Percentiles rank a stretch among this genome's conserved stretches.
These are phyloP conservation scores for Blastomyces gilchristii DNA, from an alignment of 2,329 filamentous ascomycete species.

Conservation along the genomic window DNA sequence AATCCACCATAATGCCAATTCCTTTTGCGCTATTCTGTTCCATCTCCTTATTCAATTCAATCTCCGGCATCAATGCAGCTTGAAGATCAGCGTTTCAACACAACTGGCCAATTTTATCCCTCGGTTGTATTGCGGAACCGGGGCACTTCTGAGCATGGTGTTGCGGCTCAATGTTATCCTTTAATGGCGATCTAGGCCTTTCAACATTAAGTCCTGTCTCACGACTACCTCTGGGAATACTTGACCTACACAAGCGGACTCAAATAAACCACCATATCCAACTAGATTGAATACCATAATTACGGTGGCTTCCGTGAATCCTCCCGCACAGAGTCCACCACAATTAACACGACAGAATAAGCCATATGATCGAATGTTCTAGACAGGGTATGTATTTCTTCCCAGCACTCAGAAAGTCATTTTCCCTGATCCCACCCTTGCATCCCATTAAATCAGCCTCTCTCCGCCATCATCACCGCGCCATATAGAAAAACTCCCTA, in stretches of 20 bases:
- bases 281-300: constrained; percentile 29
- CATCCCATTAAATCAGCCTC: background rate
- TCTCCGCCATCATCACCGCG: background rate
- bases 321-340: constrained; percentile 30
- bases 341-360: constrained; percentile 42
- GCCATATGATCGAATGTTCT: constrained; percentile 38
- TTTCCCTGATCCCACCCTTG: background rate
- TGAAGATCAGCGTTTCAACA: background rate
- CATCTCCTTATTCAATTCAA: background rate
- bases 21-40: background rate
- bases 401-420: background rate
- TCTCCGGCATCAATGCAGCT: too few relatives aligned
- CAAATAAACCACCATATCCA: constrained; percentile 17
- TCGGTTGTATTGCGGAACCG: background rate
- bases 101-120: background rate
- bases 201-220: background rate
- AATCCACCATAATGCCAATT: background rate
- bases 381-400: constrained; percentile 36
- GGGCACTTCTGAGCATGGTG: background rate
- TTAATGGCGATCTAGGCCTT: background rate
- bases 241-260: too few relatives aligned
- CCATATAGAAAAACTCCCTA: background rate
- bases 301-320: constrained; percentile 33
- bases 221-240: background rate
- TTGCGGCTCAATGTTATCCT: background rate